phyloP scores from a whole-genome alignment of 495 filamentous ascomycete species.

The Annulohypoxylon nitens region DNA sequence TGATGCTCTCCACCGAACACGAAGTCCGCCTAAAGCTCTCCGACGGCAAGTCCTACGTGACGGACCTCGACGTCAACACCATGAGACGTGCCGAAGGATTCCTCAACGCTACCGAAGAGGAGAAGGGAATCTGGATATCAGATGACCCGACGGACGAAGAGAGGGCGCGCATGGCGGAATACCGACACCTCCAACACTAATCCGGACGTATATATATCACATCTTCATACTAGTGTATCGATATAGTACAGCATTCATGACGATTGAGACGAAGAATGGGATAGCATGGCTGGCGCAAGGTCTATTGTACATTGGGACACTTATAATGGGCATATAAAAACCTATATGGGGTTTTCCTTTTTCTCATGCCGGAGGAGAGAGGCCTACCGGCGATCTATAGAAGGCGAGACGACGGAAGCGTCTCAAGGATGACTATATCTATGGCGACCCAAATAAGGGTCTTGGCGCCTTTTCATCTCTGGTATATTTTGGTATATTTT shows the following conservation, averaged over 20 bases:
- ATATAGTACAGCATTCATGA: slow-evolving; percentile 45
- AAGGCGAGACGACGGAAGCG: slow-evolving; percentile 25
- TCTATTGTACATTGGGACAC: slow-evolving; percentile 44
- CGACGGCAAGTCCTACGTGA: slow-evolving; percentile 81
- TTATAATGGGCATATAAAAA: slow-evolving; percentile 41
- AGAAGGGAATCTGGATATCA: slow-evolving; percentile 83
- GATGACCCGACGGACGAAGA: slow-evolving; percentile 65
- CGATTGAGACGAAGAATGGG: slow-evolving; percentile 43
- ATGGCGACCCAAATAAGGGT: slow-evolving; percentile 1
- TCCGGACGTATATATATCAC: slow-evolving; percentile 23
- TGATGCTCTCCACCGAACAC: slow-evolving; percentile 96
- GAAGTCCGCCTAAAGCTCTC: slow-evolving; percentile 88
- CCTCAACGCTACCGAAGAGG: slow-evolving; percentile 78
- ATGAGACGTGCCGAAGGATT: slow-evolving; percentile 88
- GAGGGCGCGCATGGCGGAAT: slow-evolving; percentile 58
- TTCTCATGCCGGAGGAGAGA: slow-evolving; percentile 1
- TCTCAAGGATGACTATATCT: slow-evolving; percentile 21
- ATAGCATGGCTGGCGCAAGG: slow-evolving; percentile 46
- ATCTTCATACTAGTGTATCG: slow-evolving; percentile 39
- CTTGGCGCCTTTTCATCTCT: not conserved
- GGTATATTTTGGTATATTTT: slow-evolving; percentile 36
- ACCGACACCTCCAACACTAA: slow-evolving; percentile 42
- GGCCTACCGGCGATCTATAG: slow-evolving; percentile 35
- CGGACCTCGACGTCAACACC: slow-evolving; percentile 93
- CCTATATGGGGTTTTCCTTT: slow-evolving; percentile 5